These are phyloP conservation scores for Plasmodium coatneyi DNA, from an alignment of 169 alveolate genomes.

Conservation along the genomic window DNA sequence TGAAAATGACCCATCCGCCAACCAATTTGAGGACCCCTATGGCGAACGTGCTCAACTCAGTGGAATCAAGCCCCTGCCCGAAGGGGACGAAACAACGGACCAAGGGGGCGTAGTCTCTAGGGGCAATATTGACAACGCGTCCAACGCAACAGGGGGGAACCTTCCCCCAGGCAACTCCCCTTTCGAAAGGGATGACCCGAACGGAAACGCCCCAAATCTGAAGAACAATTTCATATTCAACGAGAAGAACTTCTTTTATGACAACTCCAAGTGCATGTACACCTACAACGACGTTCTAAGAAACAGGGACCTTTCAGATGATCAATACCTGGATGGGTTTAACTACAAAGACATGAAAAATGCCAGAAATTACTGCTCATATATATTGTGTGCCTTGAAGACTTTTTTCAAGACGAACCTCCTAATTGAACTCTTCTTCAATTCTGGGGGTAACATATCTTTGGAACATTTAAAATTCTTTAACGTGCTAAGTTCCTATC, in stretches of 20 bases:
- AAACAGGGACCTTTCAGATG: constrained; percentile 55
- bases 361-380: constrained; percentile 62
- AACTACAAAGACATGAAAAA: constrained; percentile 72
- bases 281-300: constrained; percentile 70
- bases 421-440: constrained; percentile 52
- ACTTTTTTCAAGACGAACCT: constrained; percentile 42
- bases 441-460: constrained; percentile 41
- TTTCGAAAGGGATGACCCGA: constrained; percentile 20
- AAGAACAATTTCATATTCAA: constrained; percentile 12
- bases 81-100: neutral
- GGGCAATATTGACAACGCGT: neutral
- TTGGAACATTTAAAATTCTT: constrained; percentile 34
- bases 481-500: constrained; percentile 41
- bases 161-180: neutral
- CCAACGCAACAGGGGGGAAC: neutral
- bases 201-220: neutral
- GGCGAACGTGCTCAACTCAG: constrained; percentile 6
- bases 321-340: constrained; percentile 52
- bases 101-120: neutral
- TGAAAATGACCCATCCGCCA: neutral
- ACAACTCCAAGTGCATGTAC: constrained; percentile 54
- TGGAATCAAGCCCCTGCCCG: neutral
- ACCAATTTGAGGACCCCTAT: constrained; percentile 53
- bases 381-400: constrained; percentile 45
- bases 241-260: constrained; percentile 73